phyloP scores from a whole-genome alignment of 2,329 filamentous ascomycete genomes.

The Fusarium sp. region DNA sequence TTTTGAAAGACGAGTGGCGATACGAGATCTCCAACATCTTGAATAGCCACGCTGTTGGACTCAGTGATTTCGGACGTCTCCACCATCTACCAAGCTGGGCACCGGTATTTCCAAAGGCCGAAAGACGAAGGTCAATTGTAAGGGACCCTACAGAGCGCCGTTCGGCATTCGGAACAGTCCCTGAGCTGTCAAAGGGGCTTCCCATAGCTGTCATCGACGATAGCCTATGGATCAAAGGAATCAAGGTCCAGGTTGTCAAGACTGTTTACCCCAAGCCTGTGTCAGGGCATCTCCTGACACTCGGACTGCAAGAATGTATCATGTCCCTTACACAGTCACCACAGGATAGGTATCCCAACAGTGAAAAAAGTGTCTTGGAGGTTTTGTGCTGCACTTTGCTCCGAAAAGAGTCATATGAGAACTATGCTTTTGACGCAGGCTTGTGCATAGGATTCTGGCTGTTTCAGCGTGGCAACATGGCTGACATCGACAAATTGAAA shows the following conservation, averaged over 20 bases:
- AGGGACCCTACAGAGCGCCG: no score
- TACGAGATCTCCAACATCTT: no score
- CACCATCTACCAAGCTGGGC: not conserved
- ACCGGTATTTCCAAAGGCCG: not conserved
- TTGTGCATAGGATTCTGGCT: not conserved
- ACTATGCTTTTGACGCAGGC: not conserved
- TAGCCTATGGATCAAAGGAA: not conserved
- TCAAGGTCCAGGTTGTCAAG: not conserved
- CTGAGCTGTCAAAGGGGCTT: not conserved
- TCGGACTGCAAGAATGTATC: no score
- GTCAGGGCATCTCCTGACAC: fast-evolving
- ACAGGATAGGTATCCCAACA: no score
- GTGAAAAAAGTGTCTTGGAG: not conserved
- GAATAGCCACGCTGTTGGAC: not conserved
- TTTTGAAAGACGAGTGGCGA: no score
- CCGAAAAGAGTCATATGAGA: not conserved
- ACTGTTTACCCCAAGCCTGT: no score
- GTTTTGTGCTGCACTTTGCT: not conserved
- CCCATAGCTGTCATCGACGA: not conserved
- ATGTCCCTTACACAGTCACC: no score
- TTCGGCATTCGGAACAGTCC: not conserved
- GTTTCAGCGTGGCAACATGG: no score
- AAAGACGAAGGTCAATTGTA: not conserved
- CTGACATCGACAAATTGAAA: no score
- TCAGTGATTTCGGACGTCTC: not conserved